Conservation (phyloP, 2,329 filamentous ascomycete species). For the Leptographium wingfieldii region DNA sequence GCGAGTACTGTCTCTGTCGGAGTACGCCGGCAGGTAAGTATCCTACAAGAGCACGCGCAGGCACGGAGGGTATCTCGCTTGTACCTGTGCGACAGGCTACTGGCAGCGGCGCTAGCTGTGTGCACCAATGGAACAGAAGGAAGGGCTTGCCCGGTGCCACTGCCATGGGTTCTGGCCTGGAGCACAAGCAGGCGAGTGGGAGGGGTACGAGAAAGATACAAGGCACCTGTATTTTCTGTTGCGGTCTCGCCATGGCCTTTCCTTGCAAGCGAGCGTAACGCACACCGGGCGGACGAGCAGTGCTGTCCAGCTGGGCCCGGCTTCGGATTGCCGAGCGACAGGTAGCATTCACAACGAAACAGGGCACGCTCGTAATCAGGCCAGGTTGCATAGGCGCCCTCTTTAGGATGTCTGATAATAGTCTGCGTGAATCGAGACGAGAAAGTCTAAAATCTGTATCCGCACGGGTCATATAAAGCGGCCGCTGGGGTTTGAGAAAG, state of each 20-base stretch:
- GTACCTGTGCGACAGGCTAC: neutral
- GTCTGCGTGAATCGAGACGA: neutral
- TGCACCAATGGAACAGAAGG: slow-evolving; percentile 5
- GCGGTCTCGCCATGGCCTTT: neutral
- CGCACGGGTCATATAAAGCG: neutral
- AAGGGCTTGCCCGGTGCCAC: slow-evolving; percentile 7
- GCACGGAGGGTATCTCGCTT: neutral
- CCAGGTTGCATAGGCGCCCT: neutral
- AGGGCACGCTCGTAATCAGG: neutral
- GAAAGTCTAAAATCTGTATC: neutral
- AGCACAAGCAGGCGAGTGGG: neutral
- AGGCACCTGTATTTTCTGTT: neutral
- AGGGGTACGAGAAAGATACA: neutral
- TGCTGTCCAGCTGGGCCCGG: neutral
- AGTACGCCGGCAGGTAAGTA: neutral
- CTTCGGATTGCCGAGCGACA: no score
- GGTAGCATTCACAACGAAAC: neutral
- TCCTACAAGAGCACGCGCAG: neutral
- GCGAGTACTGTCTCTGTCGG: no score
- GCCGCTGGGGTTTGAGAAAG: neutral
- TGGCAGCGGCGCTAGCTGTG: neutral
- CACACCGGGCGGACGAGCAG: neutral
- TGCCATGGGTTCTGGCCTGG: slow-evolving; percentile 7
- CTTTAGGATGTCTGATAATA: neutral
- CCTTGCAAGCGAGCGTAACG: neutral